Evolutionary conservation across 2,329 filamentous ascomycete genomes (phyloP).

Genomic region (Pseudogymnoascus sp.): DNA sequence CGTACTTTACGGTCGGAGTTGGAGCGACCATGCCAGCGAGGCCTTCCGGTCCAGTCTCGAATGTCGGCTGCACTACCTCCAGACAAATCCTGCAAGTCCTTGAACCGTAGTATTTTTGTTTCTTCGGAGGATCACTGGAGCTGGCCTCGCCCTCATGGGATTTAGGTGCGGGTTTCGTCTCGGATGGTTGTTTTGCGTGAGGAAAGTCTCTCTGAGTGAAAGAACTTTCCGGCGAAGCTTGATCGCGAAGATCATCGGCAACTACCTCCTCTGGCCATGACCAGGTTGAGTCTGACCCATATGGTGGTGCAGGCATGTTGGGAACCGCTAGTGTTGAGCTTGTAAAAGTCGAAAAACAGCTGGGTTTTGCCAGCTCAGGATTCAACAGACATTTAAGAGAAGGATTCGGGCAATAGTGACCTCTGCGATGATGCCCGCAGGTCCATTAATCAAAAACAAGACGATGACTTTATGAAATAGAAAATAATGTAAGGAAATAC

Average conservation of each 20-base stretch:
- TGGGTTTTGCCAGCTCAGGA: not conserved
- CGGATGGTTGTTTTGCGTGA: constrained; percentile 7
- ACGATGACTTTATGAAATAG: not conserved
- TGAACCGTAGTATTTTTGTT: constrained; percentile 51
- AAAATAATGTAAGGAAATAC: not conserved
- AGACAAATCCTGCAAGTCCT: constrained; percentile 86
- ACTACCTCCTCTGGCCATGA: constrained; percentile 18
- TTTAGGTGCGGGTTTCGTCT: constrained; percentile 19
- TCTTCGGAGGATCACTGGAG: constrained; percentile 22
- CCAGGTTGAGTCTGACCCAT: constrained; percentile 17
- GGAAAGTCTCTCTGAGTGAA: constrained; percentile 15
- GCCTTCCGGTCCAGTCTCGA: constrained; percentile 44
- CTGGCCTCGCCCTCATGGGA: constrained; percentile 18
- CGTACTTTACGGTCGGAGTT: constrained; percentile 55
- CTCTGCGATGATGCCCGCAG: not conserved
- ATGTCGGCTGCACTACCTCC: constrained; percentile 57
- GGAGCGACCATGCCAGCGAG: constrained; percentile 50
- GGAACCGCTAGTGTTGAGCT: constrained; percentile 5
- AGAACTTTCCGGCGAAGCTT: constrained; percentile 11
- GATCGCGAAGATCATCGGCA: not conserved
- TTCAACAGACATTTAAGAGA: constrained; percentile 4
- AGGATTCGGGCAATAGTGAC: not conserved
- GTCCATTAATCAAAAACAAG: not conserved
- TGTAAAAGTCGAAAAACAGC: not conserved
- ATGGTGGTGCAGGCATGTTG: constrained; percentile 18